These are phyloP conservation scores for Rhododendron henanense DNA, from an alignment of 148 eudicot species.

Conservation along the genomic window DNA sequence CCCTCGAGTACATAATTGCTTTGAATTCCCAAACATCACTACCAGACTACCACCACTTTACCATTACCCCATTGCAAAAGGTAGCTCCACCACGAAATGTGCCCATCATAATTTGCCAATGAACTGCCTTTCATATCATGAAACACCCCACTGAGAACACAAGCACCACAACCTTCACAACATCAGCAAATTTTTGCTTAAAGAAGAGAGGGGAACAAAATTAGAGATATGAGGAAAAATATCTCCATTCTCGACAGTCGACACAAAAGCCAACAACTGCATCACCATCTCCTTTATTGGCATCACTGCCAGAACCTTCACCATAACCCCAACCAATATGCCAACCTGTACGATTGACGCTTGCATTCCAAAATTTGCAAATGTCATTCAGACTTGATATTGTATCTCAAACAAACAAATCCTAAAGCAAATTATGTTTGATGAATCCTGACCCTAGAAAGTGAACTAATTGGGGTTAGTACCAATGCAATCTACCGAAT, in stretches of 20 bases:
- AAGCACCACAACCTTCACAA: background rate
- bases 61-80: background rate
- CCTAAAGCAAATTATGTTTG: background rate
- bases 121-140: background rate
- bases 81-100: background rate
- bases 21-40: background rate
- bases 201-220: too few relatives aligned
- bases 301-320: slow-evolving; percentile 3
- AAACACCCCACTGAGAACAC: background rate
- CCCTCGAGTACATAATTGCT: background rate
- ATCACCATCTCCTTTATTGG: background rate
- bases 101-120: background rate
- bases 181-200: background rate
- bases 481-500: background rate
- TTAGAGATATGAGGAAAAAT: background rate
- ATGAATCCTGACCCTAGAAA: background rate
- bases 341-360: background rate
- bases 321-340: background rate
- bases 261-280: background rate
- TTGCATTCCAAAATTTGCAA: background rate
- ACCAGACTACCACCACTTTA: background rate
- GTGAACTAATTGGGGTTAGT: background rate
- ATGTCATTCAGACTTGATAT: background rate
- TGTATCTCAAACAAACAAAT: slow-evolving; percentile 1
- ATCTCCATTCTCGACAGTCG: background rate